Base-by-base conservation (phyloP, 352 stramenopile species). In the Pythium apleroticum region DNA sequence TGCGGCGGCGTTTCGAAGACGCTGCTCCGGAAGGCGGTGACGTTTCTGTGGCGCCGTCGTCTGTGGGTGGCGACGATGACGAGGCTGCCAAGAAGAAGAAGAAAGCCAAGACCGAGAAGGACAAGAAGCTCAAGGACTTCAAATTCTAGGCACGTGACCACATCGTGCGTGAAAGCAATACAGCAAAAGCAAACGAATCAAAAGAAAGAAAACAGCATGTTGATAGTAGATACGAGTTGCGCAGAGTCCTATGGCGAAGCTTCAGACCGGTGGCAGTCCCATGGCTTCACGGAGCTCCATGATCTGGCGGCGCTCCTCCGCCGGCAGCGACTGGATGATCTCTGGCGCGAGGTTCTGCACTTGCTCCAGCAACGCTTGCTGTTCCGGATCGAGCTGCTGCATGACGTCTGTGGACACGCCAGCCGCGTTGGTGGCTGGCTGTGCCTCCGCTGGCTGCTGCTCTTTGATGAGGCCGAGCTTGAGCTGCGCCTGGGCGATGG, bases 61-160 rank as follows among this genome's bases (percentile, higher is more conserved):
- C 64, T 2, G 57, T 66, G 35, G 43, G 28, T 11, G 75, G 76
- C 37, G 82, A 89, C 39, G 77, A 86, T 35, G 77, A 88, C 24
- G 78, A 88, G 39, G 71, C 68, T 3, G 66, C 74, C 28, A 82
- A 78, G 58, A 89, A 89, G 73, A 90, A 88, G 64, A 90, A 90
- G 67, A 87, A 84, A 63, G 67, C 67, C 55, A 90, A 91, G 74
- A 83, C 72, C 4, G 80, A 91, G 53, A 89, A 91, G 73, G 82
- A 76, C 71, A 90, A 90, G 72, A 90, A 90, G 63, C 79, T 86
- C 71, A 93, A 93, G 70, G 81, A 91, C 58, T 93, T 91, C 62
- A 93, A 93, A 71, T 93, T 93, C 68, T 93, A 88, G 68, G 15
- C 14, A 41, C 3, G 8, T 11, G 12, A 52, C 3, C 3, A 17